Percentiles rank a stretch among this genome's conserved stretches.
These are phyloP conservation scores for Xylaria sp. DNA, from an alignment of 2,329 filamentous ascomycete species.

Conservation along the genomic window DNA sequence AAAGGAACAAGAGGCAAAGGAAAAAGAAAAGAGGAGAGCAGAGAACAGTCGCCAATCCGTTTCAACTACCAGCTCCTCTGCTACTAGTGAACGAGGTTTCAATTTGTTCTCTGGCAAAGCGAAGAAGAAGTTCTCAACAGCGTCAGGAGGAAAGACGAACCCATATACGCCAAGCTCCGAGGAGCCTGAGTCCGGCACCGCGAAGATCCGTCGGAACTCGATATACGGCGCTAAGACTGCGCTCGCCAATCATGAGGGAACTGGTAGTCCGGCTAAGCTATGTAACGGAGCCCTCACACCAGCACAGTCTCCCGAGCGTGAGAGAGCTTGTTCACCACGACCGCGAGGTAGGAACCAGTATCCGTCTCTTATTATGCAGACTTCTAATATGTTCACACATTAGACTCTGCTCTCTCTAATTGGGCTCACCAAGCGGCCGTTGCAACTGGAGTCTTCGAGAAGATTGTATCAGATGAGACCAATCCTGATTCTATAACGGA, in stretches of 20 bases:
- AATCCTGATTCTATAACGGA: constrained; percentile 47
- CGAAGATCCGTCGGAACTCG: constrained; percentile 40
- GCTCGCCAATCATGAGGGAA: constrained; percentile 41
- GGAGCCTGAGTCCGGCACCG: constrained; percentile 14
- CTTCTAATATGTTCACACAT: constrained; percentile 28
- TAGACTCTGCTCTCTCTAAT: constrained; percentile 59
- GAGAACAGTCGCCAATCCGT: constrained; percentile 51
- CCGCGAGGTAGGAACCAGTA: constrained; percentile 49
- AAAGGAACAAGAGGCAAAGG: constrained; percentile 57
- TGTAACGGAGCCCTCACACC: constrained; percentile 35
- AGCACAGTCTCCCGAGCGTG: constrained; percentile 39
- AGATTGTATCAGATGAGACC: constrained; percentile 48
- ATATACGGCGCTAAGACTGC: constrained; percentile 44
- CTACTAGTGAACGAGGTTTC: constrained; percentile 55
- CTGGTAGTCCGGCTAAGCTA: constrained; percentile 39
- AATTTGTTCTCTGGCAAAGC: constrained; percentile 58
- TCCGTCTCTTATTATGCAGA: not conserved
- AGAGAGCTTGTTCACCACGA: constrained; percentile 46
- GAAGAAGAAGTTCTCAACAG: constrained; percentile 49
- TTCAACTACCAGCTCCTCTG: constrained; percentile 59
- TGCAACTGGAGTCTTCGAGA: constrained; percentile 51
- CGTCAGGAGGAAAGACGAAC: constrained; percentile 38
- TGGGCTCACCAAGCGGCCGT: constrained; percentile 54
- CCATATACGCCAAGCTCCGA: constrained; percentile 18
- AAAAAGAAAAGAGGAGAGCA: constrained; percentile 49